phyloP scores from a whole-genome alignment of 208 protist genomes.

The Leptomonas pyrrhocoris region DNA sequence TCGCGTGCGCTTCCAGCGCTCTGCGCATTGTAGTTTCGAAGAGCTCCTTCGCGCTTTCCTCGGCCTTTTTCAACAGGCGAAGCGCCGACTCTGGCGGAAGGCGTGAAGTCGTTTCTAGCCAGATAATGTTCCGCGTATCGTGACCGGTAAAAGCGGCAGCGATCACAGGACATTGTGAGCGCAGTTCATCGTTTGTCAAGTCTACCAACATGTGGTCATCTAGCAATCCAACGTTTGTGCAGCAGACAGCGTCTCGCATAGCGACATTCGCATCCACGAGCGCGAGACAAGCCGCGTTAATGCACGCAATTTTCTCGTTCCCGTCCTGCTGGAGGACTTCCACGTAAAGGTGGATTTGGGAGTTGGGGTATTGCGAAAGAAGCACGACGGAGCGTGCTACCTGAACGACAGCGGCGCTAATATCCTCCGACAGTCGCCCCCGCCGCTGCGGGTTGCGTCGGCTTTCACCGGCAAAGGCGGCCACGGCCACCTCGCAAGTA shows the following conservation, averaged over 20 bases:
- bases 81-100: conserved; percentile 55
- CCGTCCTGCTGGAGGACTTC: conserved; percentile 85
- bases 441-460: conserved; percentile 67
- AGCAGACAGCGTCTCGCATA: conserved; percentile 80
- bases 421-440: conserved; percentile 76
- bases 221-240: conserved; percentile 67
- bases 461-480: conserved; percentile 74
- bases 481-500: conserved; percentile 82
- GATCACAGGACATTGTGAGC: conserved; percentile 71
- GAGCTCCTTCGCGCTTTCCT: conserved; percentile 44
- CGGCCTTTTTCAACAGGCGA: conserved; percentile 58
- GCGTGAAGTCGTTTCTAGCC: conserved; percentile 77
- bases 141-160: conserved; percentile 69
- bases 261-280: conserved; percentile 81
- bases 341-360: conserved; percentile 87
- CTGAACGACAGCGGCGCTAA: conserved; percentile 68
- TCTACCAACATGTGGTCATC: conserved; percentile 76
- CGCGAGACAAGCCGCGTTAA: conserved; percentile 90
- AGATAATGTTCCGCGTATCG: conserved; percentile 71
- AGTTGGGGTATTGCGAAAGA: conserved; percentile 83
- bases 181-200: conserved; percentile 77
- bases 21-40: conserved; percentile 50
- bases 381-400: conserved; percentile 79
- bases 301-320: conserved; percentile 79
- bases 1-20: conserved; percentile 62